A percentile compares a stretch with the other conserved stretches of the same genome.
Conservation (phyloP, 2,329 filamentous ascomycete species). For the Neophaeococcomyces mojaviensis region DNA sequence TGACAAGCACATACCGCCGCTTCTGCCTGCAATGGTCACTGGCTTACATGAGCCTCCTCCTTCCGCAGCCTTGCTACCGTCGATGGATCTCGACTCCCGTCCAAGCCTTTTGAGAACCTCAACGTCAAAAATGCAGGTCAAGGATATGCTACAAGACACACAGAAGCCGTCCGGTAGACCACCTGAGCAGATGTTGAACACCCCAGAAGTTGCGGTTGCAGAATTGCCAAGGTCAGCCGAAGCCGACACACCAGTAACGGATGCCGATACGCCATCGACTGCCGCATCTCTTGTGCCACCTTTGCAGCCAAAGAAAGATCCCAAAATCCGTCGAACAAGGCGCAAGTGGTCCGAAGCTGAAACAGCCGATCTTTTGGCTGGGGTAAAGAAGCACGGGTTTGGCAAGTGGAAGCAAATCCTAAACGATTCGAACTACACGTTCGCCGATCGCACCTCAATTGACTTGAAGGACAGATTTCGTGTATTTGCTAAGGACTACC, state of each 20-base stretch:
- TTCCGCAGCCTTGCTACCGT: slow-evolving; percentile 53
- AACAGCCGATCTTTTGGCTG: slow-evolving; percentile 49
- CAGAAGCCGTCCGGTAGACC: slow-evolving; percentile 5
- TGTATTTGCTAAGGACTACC: slow-evolving; percentile 46
- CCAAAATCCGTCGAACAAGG: slow-evolving; percentile 42
- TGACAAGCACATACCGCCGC: slow-evolving; percentile 36
- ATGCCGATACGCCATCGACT: slow-evolving; percentile 3
- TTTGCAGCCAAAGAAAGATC: slow-evolving; percentile 23
- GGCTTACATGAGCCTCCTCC: slow-evolving; percentile 58
- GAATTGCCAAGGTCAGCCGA: slow-evolving; percentile 3
- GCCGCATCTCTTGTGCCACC: neutral
- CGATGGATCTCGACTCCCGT: slow-evolving; percentile 46
- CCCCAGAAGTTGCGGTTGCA: slow-evolving; percentile 2
- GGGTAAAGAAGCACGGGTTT: slow-evolving; percentile 54
- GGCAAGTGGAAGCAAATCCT: slow-evolving; percentile 60
- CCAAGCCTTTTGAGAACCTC: slow-evolving; percentile 10
- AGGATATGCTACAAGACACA: slow-evolving; percentile 18
- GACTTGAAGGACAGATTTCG: slow-evolving; percentile 57
- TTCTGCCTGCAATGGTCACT: slow-evolving; percentile 43
- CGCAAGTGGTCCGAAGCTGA: slow-evolving; percentile 55
- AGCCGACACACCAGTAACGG: neutral
- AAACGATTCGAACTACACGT: slow-evolving; percentile 48
- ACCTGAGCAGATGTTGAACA: slow-evolving; percentile 9
- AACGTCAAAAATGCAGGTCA: slow-evolving; percentile 23
- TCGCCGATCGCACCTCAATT: slow-evolving; percentile 49